Evolutionary conservation across 495 filamentous ascomycete species (phyloP).

Genomic region (Hypoxylon cercidicola): DNA sequence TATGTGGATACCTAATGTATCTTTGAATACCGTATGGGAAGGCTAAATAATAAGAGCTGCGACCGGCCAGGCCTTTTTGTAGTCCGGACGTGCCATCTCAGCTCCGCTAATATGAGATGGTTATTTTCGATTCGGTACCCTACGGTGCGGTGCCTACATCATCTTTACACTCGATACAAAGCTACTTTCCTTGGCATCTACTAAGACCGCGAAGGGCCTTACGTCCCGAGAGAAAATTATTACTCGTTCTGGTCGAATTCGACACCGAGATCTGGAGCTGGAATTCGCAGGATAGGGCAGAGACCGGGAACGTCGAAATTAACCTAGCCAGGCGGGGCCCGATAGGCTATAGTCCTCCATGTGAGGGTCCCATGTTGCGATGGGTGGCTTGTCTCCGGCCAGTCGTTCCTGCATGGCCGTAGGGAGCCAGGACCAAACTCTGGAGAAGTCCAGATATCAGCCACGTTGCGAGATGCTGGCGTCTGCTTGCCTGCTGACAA

Average conservation of each 20-base stretch:
- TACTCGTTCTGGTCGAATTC: constrained; percentile 22
- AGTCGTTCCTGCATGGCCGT: constrained; percentile 14
- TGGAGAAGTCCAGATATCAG: constrained; percentile 12
- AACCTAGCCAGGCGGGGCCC: constrained; percentile 13
- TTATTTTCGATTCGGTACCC: background rate
- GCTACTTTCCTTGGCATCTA: constrained; percentile 21
- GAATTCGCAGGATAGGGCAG: constrained; percentile 12
- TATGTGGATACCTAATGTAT: no score
- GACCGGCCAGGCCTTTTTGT: constrained; percentile 14
- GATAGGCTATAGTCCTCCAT: constrained; percentile 23
- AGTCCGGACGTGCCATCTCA: constrained; percentile 12
- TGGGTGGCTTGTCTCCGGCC: constrained; percentile 6
- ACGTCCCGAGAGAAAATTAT: constrained; percentile 17
- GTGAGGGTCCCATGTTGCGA: constrained; percentile 27
- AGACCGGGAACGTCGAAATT: constrained; percentile 18
- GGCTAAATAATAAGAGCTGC: background rate
- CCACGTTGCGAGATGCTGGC: constrained; percentile 16
- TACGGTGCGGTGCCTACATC: constrained; percentile 10
- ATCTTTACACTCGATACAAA: constrained; percentile 22
- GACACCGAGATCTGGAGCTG: constrained; percentile 10
- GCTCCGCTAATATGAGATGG: constrained; percentile 10
- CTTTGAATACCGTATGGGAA: no score
- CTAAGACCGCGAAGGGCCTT: constrained; percentile 14
- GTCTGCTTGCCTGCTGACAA: constrained; percentile 29
- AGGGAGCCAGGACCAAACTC: background rate